Base-by-base conservation (phyloP, 129 eudicot genomes). In the Logfia minima region DNA sequence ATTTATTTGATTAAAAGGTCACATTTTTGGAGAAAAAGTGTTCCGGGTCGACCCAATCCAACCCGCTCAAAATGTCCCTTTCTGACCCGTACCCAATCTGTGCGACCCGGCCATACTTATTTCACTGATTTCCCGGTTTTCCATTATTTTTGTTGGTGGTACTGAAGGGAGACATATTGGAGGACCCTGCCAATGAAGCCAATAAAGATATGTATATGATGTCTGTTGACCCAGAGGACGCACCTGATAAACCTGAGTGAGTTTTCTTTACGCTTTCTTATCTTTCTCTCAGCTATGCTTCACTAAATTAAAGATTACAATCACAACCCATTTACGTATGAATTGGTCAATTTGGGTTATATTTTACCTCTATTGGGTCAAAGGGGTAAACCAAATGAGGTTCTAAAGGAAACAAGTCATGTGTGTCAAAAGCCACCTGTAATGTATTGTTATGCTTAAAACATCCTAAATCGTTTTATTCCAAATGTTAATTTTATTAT, bases 121-220 rank as follows among this genome's bases (percentile, higher is more conserved):
- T 55, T 34, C 71, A 26, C 41, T 65, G 28, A 5, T 32, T 10
- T 48, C 16, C 1, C 2, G 10, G 10, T 4, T 14, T 66, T 77
- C 17, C 67, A 66, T 4, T 18, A 29, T 62, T 41, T 7, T 41
- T 28, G 41, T 8, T 75, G 26, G 18, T 35, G 70, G 64, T n/a
- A 23, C 60, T 66, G 56, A 68, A 93, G 98, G 97, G 98, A 31
- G 98, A 93, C 74, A 93, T 93, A 61, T 65, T 93, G 88, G 97
- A 93, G 76, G 97, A 93, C 82, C 98, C 98, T 45, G 91, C 92
- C 45, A 91, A 90, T 65, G 98, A 89, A 85, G 96, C 97, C 14
- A 89, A 84, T 76, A 89, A 93, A 85, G 98, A 93, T 55, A 93
- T 93, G 98, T 93, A 84, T 75, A 90, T 93, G 98, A 90, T 93